Percentiles rank a stretch among this genome's conserved stretches.
These are phyloP conservation scores for Tanacetum coccineum DNA, from an alignment of 129 eudicot genomes.

Conservation along the genomic window DNA sequence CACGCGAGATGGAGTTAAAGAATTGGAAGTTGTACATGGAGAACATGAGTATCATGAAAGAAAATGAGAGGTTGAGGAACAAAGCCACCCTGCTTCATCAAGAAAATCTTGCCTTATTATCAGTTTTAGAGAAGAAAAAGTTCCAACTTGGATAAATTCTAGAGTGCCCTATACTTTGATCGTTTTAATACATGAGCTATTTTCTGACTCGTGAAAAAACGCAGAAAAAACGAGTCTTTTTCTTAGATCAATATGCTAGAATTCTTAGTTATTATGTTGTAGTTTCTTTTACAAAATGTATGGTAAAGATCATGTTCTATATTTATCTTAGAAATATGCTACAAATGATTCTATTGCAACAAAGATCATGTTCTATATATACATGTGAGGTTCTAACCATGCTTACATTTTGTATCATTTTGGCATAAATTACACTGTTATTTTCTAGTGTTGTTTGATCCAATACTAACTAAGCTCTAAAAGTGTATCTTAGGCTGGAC, in stretches of 20 bases:
- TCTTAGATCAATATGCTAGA: conserved; percentile 19
- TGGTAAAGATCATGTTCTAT: not conserved
- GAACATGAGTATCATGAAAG: conserved; percentile 55
- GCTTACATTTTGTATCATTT: conserved; percentile 13
- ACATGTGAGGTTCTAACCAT: conserved; percentile 18
- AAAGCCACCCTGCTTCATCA: conserved; percentile 48
- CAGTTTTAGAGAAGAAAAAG: conserved; percentile 46
- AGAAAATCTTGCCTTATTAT: conserved; percentile 53
- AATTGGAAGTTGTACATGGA: conserved; percentile 53
- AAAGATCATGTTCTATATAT: conserved; percentile 19
- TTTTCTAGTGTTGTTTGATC: conserved; percentile 9
- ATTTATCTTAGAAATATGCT: too few relatives aligned
- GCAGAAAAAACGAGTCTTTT: conserved; percentile 15
- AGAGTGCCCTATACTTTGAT: conserved; percentile 30
- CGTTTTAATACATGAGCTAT: conserved; percentile 12
- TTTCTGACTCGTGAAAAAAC: conserved; percentile 12
- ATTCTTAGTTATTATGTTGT: conserved; percentile 9
- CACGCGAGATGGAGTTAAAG: conserved; percentile 35
- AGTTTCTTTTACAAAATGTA: conserved; percentile 4
- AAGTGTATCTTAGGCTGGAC: conserved; percentile 14
- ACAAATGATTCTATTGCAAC: conserved; percentile 9
- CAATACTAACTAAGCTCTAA: not conserved
- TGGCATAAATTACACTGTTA: conserved; percentile 11
- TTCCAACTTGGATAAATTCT: conserved; percentile 25
- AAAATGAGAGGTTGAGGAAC: conserved; percentile 56